Percentiles rank a stretch among this genome's conserved stretches.
phyloP scores from a whole-genome alignment of 495 filamentous ascomycete genomes.

The Penicillium macrosclerotiorum region DNA sequence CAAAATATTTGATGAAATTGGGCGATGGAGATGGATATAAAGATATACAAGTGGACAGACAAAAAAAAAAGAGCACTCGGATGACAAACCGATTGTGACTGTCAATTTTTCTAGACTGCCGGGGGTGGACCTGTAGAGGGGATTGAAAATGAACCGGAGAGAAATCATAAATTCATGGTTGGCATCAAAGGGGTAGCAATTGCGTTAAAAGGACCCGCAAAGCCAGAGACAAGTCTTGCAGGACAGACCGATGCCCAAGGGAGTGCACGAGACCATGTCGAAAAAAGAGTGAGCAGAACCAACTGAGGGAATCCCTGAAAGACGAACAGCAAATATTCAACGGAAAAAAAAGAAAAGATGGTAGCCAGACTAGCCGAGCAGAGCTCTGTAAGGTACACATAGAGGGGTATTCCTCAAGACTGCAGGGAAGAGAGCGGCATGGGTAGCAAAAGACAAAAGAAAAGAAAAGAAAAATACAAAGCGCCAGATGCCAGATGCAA shows the following conservation, averaged over 20 bases:
- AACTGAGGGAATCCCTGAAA: slow-evolving; percentile 33
- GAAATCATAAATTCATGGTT: slow-evolving; percentile 5
- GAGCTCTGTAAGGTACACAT: slow-evolving; percentile 29
- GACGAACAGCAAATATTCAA: slow-evolving; percentile 29
- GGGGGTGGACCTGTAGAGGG: no score
- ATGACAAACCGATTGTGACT: no score
- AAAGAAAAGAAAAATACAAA: slow-evolving; percentile 14
- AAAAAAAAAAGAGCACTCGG: no score
- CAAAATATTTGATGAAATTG: no score
- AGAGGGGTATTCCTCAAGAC: slow-evolving; percentile 20
- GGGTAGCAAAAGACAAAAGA: slow-evolving; percentile 7
- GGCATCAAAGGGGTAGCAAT: slow-evolving; percentile 18
- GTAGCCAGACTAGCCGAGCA: slow-evolving; percentile 22
- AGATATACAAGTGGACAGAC: no score
- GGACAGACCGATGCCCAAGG: slow-evolving; percentile 28
- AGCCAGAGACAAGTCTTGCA: slow-evolving; percentile 18
- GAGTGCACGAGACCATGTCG: slow-evolving; percentile 32
- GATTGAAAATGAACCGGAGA: background rate
- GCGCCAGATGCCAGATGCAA: no score
- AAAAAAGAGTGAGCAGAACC: slow-evolving; percentile 22
- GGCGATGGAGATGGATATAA: no score
- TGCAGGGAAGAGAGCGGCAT: slow-evolving; percentile 19
- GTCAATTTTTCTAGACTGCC: no score
- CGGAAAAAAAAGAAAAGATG: slow-evolving; percentile 23
- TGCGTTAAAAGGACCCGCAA: slow-evolving; percentile 26